Percentiles rank a stretch among this genome's conserved stretches.
Evolutionary conservation across 257 asterid genomes (phyloP).

Genomic region (Echium plantagineum): DNA sequence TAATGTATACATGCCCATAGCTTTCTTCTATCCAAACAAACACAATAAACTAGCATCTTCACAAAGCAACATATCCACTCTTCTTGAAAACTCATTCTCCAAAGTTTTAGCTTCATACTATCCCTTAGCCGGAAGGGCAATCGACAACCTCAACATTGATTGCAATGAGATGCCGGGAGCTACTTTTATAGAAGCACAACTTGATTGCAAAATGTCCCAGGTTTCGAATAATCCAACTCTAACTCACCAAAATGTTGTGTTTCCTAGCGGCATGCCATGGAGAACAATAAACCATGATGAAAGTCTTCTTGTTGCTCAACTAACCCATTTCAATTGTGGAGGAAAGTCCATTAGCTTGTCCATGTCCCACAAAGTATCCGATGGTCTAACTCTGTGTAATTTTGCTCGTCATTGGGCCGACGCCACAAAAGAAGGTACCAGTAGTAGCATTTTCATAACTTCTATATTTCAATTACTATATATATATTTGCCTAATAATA

Average conservation of each 20-base stretch:
- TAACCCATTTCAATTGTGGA: slow-evolving; percentile 6
- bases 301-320: not conserved
- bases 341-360: slow-evolving; percentile 6
- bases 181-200: not conserved
- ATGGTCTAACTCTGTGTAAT: not conserved
- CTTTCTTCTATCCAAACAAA: slow-evolving; percentile 2
- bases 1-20: not conserved
- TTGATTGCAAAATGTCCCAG: not conserved
- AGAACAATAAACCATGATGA: not conserved
- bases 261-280: not conserved
- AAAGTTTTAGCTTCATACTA: not conserved
- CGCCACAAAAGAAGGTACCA: not conserved
- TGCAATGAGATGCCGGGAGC: slow-evolving; percentile 3
- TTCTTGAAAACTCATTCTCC: slow-evolving; percentile 1
- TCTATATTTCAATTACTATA: no score
- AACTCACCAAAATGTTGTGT: not conserved
- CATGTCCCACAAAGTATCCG: slow-evolving; percentile 8
- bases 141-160: not conserved
- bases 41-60: not conserved
- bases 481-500: no score
- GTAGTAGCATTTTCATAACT: not conserved
- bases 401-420: slow-evolving; percentile 11
- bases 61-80: not conserved
- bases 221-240: not conserved
- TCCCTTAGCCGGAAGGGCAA: slow-evolving; percentile 2